A percentile compares a stretch with the other conserved stretches of the same genome.
These are phyloP conservation scores for Dothiorella sarmentorum DNA, from an alignment of 2,329 filamentous ascomycete genomes.

Conservation along the genomic window DNA sequence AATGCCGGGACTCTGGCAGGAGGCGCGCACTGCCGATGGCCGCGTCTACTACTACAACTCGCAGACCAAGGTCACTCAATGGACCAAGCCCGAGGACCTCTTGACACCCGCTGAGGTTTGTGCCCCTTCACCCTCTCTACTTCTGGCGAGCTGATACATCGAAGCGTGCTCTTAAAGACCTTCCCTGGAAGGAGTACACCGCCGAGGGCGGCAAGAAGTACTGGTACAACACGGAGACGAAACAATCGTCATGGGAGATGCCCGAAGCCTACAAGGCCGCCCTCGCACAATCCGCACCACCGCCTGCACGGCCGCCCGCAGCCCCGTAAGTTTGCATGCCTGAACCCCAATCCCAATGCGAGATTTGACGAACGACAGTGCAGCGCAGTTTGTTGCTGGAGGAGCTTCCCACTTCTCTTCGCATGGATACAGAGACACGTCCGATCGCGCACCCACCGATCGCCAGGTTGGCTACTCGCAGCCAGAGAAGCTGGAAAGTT, in stretches of 20 bases:
- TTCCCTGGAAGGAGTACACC: slow-evolving; percentile 91
- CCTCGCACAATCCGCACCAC: slow-evolving; percentile 57
- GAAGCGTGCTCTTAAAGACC: slow-evolving; percentile 73
- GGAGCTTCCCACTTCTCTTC: slow-evolving; percentile 44
- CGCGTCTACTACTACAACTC: slow-evolving; percentile 89
- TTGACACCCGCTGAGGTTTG: slow-evolving; percentile 77
- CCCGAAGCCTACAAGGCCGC: slow-evolving; percentile 77
- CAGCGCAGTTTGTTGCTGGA: slow-evolving; percentile 58
- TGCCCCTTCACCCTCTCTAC: slow-evolving; percentile 11
- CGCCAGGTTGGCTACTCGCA: slow-evolving; percentile 46
- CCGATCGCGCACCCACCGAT: slow-evolving; percentile 40
- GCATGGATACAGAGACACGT: slow-evolving; percentile 31
- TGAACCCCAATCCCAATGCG: neutral
- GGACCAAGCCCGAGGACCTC: slow-evolving; percentile 88
- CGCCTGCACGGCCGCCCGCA: slow-evolving; percentile 40
- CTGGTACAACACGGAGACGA: slow-evolving; percentile 88
- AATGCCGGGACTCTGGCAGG: slow-evolving; percentile 66
- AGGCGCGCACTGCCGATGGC: slow-evolving; percentile 76
- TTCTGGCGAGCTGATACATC: slow-evolving; percentile 22
- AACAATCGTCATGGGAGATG: slow-evolving; percentile 93
- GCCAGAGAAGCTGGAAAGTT: slow-evolving; percentile 12
- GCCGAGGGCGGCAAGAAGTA: slow-evolving; percentile 85
- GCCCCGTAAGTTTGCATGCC: slow-evolving; percentile 46
- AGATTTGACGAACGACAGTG: slow-evolving; percentile 26
- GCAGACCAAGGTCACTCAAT: slow-evolving; percentile 82